Base-by-base conservation (phyloP, 73 alveolate species). In the Uronychia setigera region DNA sequence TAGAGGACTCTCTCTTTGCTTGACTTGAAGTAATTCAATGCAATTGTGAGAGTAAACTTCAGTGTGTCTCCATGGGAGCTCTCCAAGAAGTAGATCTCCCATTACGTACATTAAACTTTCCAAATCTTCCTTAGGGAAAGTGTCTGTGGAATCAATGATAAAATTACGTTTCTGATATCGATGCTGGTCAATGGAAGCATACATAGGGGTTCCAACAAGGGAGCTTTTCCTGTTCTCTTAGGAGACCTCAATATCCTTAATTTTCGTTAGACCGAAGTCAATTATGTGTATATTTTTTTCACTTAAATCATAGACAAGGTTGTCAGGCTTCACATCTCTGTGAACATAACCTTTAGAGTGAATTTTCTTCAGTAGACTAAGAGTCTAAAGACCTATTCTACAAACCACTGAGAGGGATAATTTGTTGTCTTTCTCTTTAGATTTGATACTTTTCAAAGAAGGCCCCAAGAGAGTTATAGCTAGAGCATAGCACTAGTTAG, bases 291-390 rank as follows among this genome's bases (percentile, higher is more conserved):
- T 77, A 31, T 74, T 83, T n/a, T 33, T 31, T 26, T 80, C 83
- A n/a, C n/a, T n/a, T 11, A 31, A 74, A 27, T 83, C 74, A 30
- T 57, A 33, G 86, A 84, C 57, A 13, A 84, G 76, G 60, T 84
- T 84, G 32, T 84, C 31, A 33, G 91, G 86, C 35, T 84, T 84
- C 81, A 84, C 77, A 58, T 84, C 91, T 29, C 74, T 76, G 76
- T 84, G 91, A 1, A 84, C 78, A 77, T 76, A 84, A 1, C 91
- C 91, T 29, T 67, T 34, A 0, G 79, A 33, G 86, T 84, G 91
- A 25, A 84, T 32, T 31, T 77, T 84, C 57, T 84, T 83, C 11
- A 84, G 81, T 0, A 84, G 57, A 32, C 77, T 83, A 0, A 84
- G 80, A 81, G 77, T 84, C 81, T 35, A 74, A 5, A 77, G n/a